Percentiles rank a stretch among this genome's conserved stretches.
Conservation (phyloP, 345 rosid species). For the Salix suchowensis region DNA sequence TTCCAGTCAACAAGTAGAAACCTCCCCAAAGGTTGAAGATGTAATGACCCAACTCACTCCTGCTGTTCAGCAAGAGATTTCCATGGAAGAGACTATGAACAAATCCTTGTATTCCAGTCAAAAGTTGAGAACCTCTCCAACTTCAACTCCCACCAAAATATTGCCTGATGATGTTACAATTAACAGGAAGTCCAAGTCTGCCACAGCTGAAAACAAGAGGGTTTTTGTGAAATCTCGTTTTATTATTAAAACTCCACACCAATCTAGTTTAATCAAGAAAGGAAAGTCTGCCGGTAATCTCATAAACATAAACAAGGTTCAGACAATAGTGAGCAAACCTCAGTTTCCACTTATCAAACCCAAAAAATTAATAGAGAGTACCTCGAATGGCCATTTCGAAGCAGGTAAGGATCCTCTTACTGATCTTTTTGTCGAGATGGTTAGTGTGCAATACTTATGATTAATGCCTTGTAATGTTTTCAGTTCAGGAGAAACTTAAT, state of each 20-base stretch:
- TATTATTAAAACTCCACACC: slow-evolving; percentile 51
- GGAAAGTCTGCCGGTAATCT: slow-evolving; percentile 40
- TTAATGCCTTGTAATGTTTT: slow-evolving; percentile 18
- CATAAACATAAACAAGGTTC: slow-evolving; percentile 48
- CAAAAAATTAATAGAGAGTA: slow-evolving; percentile 54
- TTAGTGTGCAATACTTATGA: background rate
- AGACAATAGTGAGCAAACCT: slow-evolving; percentile 42
- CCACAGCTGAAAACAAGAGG: slow-evolving; percentile 41
- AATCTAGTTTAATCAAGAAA: slow-evolving; percentile 48
- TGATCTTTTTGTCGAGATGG: background rate
- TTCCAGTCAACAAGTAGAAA: slow-evolving; percentile 30
- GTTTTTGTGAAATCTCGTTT: slow-evolving; percentile 48
- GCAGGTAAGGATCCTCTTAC: slow-evolving; percentile 49
- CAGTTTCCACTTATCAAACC: slow-evolving; percentile 48
- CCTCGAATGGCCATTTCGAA: slow-evolving; percentile 69
- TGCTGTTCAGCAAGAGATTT: slow-evolving; percentile 35
- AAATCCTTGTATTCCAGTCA: slow-evolving; percentile 14
- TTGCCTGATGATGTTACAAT: slow-evolving; percentile 33
- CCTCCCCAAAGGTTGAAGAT: slow-evolving; percentile 24
- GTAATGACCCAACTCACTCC: slow-evolving; percentile 19
- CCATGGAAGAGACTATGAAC: slow-evolving; percentile 33
- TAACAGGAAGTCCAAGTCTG: slow-evolving; percentile 40
- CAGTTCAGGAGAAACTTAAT: slow-evolving; percentile 95
- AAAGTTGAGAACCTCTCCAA: slow-evolving; percentile 24
- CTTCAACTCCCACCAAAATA: slow-evolving; percentile 27